Percentiles rank a stretch among this genome's conserved stretches.
Conservation (phyloP, 2,329 filamentous ascomycete genomes). For the Diplodia intermedia region DNA sequence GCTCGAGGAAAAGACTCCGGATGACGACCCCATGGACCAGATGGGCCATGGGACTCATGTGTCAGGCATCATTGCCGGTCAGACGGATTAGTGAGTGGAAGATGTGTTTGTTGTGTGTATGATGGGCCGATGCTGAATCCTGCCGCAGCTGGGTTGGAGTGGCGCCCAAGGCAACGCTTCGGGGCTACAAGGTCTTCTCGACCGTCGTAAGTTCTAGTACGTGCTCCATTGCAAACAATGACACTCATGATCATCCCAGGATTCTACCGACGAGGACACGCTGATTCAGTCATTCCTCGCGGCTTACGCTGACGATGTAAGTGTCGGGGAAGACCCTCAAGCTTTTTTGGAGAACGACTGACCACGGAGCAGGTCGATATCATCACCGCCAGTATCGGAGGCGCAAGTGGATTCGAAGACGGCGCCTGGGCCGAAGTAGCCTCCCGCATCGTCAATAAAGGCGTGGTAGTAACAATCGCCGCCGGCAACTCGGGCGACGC, state of each 20-base stretch:
- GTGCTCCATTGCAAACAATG: conserved; percentile 65
- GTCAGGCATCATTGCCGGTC: conserved; percentile 67
- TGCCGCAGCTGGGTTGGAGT: conserved; percentile 50
- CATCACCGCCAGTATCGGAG: conserved; percentile 49
- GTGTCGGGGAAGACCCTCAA: conserved; percentile 58
- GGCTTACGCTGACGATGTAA: conserved; percentile 55
- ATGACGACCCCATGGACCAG: conserved; percentile 61
- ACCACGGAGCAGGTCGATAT: conserved; percentile 58
- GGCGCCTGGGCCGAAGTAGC: conserved; percentile 52
- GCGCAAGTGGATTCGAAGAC: conserved; percentile 45
- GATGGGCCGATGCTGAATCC: conserved; percentile 32
- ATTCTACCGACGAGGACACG: conserved; percentile 7
- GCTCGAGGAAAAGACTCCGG: conserved; percentile 45
- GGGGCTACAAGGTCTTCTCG: conserved; percentile 62
- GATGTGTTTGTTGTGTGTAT: conserved; percentile 34
- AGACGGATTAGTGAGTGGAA: conserved; percentile 50
- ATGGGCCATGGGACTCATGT: conserved; percentile 62
- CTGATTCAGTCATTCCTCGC: conserved; percentile 50
- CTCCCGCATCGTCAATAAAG: conserved; percentile 53
- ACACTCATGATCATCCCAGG: neutral
- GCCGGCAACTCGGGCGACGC: conserved; percentile 60
- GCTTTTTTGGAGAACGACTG: conserved; percentile 53
- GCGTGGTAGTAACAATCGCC: conserved; percentile 59
- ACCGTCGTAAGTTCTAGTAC: conserved; percentile 60
- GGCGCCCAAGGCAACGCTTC: conserved; percentile 18